Base-by-base conservation (phyloP, 306 rosid species). In the Cicer arietinum region DNA sequence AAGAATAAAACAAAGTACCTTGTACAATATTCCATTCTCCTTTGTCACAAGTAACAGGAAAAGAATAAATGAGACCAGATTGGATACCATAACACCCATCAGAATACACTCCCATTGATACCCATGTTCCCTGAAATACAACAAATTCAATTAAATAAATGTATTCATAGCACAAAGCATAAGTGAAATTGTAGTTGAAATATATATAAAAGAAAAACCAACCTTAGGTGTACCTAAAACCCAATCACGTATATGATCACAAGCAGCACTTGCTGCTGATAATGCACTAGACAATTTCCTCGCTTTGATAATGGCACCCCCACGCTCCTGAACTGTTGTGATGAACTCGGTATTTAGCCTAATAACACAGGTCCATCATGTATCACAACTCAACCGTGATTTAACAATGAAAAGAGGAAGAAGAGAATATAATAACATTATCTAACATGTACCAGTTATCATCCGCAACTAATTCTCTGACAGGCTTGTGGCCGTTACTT, bases 301-400 rank as follows among this genome's bases (percentile, higher is more conserved):
- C n/a, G 99, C 99, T 82, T 95, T 95, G 74, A 95, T 92, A 37
- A 95, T 92, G 17, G 97, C 98, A 86, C 98, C 98, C 73, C 99
- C 99, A 52, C 99, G 97, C 44, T 95, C 98, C 84, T 95, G 98
- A 84, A 95, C 96, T 42, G 92, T 95, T 85, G 87, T 18, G 82
- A 90, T 92, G 84, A 94, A 91, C 77, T 87, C 93, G 0, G 67
- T 82, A 51, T 90, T 92, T 67, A 90, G 71, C 99, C 97, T 94
- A 37, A 1, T 94, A 37, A 1, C 25, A 56, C 44, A 65, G 53
- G 42, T 17, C 4, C 76, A 22, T 22, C 25, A 25, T 25, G 30
- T 25, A 3, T 25, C 30, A 25, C 30, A 25, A 25, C 30, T 25
- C 30, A 3, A 25, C 30, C 30, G 30, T 25, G 35, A 30, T 30